phyloP scores from a whole-genome alignment of 352 stramenopile genomes.

The Phytophthora pinifolia region DNA sequence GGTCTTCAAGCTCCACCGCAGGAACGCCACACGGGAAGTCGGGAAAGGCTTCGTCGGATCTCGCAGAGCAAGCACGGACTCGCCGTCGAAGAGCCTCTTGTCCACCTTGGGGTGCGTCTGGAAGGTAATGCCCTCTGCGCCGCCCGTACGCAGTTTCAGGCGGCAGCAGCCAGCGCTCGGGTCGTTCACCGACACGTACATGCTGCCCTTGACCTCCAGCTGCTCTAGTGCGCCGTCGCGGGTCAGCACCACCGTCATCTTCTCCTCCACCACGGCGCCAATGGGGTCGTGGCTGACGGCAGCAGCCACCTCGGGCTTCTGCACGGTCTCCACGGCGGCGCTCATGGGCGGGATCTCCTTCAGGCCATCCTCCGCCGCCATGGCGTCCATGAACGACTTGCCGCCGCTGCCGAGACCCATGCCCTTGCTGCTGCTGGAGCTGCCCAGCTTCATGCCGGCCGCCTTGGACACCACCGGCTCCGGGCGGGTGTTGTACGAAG shows the following conservation, averaged over 20 bases:
- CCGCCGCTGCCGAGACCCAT: conserved; percentile 66
- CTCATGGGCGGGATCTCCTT: conserved; percentile 88
- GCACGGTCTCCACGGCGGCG: conserved; percentile 53
- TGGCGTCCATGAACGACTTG: conserved; percentile 86
- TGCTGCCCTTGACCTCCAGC: conserved; percentile 84
- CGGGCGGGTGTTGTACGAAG: conserved; percentile 58
- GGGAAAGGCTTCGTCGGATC: conserved; percentile 85
- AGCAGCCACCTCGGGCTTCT: conserved; percentile 58
- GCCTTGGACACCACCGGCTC: conserved; percentile 53
- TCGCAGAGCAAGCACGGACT: conserved; percentile 78
- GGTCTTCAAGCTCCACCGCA: conserved; percentile 88
- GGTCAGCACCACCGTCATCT: conserved; percentile 83
- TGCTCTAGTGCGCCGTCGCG: conserved; percentile 83
- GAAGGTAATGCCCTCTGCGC: conserved; percentile 74
- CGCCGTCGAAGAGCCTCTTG: conserved; percentile 85
- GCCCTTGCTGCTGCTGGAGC: conserved; percentile 35
- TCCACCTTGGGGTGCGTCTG: conserved; percentile 89
- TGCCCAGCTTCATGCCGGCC: conserved; percentile 71
- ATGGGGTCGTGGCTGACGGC: conserved; percentile 83
- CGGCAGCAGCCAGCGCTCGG: conserved; percentile 64
- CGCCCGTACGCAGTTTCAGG: conserved; percentile 70
- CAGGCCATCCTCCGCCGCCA: conserved; percentile 82
- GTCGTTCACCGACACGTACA: conserved; percentile 87
- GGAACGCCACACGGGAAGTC: conserved; percentile 71
- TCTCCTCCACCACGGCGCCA: conserved; percentile 82